Evolutionary conservation across 768 basidiomycete genomes (phyloP), one percentile per base, ranked within the genome.

Genomic region (Polyporus arcularius): DNA sequence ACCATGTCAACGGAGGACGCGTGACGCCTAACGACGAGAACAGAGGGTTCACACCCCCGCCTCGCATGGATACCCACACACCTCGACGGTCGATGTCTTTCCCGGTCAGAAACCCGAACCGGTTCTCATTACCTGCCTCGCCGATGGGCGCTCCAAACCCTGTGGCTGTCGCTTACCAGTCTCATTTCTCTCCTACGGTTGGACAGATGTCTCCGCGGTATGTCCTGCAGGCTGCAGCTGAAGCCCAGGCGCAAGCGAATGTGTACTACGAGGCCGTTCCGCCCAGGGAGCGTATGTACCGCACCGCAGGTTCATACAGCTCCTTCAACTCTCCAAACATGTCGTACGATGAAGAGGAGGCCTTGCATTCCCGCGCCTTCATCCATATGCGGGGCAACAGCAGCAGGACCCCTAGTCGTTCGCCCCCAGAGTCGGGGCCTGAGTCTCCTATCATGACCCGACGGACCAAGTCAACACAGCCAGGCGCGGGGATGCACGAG

Each of bases 31-130:
- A 45, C 3, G 62, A 63, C 30, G 18, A 57, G 38, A 51, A 39
- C n/a, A 57, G 58, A 12, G 62, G 53, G 11, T 65, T 67, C 52
- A 57, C 62, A 6, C 65, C 72, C 4, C 67, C 72, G 3, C 65
- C 69, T 18, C 65, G 67, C 28, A 62, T 72, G 61, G 73, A 73
- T 53, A 28, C 59, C 31, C 59, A 60, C 67, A 65, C 73, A 18
- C 71, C 70, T 21, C 71, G 75, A 38, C 63, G 75, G 35, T 75
- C 75, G 6, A 68, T 68, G 54, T 76, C 75, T 0, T 75, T 75
- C 16, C 75, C 75, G 8, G 68, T 67, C 40, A 64, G 66, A 50
- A 60, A 63, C 62, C 57, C 64, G 38, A 65, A 60, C 49, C 63
- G 58, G 32, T 67, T 63, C 50, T 59, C 64, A 18, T 54, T 62